These are phyloP conservation scores for Candida sp. DNA, from an alignment of 1,139 yeast species.

Conservation along the genomic window DNA sequence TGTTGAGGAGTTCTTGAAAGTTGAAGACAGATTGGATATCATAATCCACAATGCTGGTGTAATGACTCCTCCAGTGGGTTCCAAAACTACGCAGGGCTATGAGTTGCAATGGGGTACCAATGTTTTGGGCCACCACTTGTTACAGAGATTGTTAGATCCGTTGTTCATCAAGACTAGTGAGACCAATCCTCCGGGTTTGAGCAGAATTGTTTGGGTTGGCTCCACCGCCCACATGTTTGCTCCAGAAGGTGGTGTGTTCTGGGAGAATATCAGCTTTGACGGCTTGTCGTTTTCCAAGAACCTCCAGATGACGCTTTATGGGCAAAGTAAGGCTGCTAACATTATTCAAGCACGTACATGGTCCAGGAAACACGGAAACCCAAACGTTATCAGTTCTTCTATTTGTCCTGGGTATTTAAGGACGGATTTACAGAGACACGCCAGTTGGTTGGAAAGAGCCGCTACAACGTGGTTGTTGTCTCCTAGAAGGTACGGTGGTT, in stretches of 20 bases:
- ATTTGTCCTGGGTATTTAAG: slow-evolving; percentile 50
- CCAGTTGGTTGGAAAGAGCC: slow-evolving; percentile 12
- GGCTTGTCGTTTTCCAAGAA: slow-evolving; percentile 7
- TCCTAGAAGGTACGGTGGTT: slow-evolving; percentile 21
- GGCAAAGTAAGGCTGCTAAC: slow-evolving; percentile 53
- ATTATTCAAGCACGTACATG: slow-evolving; percentile 47
- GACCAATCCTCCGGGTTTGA: slow-evolving; percentile 13
- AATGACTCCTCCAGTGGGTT: slow-evolving; percentile 42
- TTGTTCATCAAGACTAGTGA: slow-evolving; percentile 36
- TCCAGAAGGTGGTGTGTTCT: slow-evolving; percentile 44
- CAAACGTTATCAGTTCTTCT: slow-evolving; percentile 39
- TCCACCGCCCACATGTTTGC: slow-evolving; percentile 42
- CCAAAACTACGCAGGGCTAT: slow-evolving; percentile 17
- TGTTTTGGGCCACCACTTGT: slow-evolving; percentile 50
- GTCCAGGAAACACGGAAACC: slow-evolving; percentile 39
- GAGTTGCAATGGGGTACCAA: slow-evolving; percentile 44
- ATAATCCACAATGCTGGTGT: slow-evolving; percentile 57
- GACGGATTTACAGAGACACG: slow-evolving; percentile 44
- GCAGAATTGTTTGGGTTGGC: slow-evolving; percentile 52
- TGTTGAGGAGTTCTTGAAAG: slow-evolving; percentile 28
- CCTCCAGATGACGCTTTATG: slow-evolving; percentile 27
- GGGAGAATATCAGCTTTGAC: slow-evolving; percentile 35
- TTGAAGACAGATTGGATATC: slow-evolving; percentile 35
- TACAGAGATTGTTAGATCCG: slow-evolving; percentile 50
- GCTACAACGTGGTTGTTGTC: slow-evolving; percentile 7